Conservation (phyloP, 108 stramenopile species). For the Asterionellopsis glacialis region DNA sequence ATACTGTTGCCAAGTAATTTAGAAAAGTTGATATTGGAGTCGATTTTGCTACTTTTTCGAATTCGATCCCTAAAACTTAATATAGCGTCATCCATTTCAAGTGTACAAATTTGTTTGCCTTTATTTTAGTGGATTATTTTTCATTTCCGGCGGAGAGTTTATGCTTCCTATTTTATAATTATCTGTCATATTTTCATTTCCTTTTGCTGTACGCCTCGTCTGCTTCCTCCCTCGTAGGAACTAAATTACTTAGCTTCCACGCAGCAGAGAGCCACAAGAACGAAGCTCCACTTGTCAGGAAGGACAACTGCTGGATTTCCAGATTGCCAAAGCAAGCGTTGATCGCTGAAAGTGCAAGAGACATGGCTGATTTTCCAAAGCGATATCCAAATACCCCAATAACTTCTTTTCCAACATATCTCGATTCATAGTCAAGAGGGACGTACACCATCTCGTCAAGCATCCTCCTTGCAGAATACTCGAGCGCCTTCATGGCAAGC, state of each 20-base stretch:
- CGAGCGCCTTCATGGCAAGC: conserved; percentile 75
- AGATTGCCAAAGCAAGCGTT: conserved; percentile 51
- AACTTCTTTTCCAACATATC: conserved; percentile 83
- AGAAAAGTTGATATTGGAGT: too few relatives aligned
- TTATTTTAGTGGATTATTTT: too few relatives aligned
- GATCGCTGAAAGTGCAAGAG: conserved; percentile 66
- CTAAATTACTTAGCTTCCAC: conserved; percentile 66
- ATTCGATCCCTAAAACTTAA: too few relatives aligned
- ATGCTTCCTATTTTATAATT: too few relatives aligned
- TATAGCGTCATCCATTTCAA: too few relatives aligned
- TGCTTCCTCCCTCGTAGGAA: conserved; percentile 72
- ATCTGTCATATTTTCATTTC: too few relatives aligned
- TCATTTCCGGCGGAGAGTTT: too few relatives aligned
- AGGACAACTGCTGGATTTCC: conserved; percentile 52
- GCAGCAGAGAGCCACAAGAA: conserved; percentile 53
- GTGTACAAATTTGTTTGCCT: too few relatives aligned
- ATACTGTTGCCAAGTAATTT: conserved; percentile 26
- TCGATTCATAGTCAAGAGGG: conserved; percentile 79
- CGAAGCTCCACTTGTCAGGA: conserved; percentile 52
- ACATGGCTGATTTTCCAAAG: conserved; percentile 76
- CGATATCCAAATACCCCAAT: conserved; percentile 87
- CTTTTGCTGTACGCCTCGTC: neutral
- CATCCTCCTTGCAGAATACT: conserved; percentile 81
- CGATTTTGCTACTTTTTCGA: too few relatives aligned
- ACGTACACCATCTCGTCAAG: conserved; percentile 88